Evolutionary conservation across 331 rosid species (phyloP).

Genomic region (Pyracantha coccinea): DNA sequence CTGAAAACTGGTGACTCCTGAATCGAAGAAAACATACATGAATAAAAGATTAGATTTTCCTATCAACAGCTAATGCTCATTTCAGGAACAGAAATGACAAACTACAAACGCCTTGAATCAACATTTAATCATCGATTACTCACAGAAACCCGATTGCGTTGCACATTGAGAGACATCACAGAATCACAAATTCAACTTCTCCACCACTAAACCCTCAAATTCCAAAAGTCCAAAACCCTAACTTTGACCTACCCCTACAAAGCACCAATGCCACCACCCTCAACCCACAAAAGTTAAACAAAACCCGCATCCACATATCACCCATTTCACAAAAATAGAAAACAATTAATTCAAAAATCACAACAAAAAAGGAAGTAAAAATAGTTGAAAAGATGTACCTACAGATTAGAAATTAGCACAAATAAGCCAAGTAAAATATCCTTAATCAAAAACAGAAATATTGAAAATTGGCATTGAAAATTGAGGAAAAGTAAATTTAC

Average conservation of each 20-base stretch:
- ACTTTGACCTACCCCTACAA: not conserved
- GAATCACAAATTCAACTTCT: not conserved
- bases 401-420: not conserved
- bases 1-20: conserved; percentile 49
- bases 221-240: not conserved
- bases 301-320: not conserved
- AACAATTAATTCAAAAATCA: not conserved
- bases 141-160: not conserved
- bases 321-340: not conserved
- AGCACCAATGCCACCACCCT: not conserved
- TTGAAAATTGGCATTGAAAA: not conserved
- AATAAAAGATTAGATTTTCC: not conserved
- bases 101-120: not conserved
- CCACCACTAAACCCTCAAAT: not conserved
- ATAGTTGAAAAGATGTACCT: not conserved
- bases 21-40: not conserved
- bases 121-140: not conserved
- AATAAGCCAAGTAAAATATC: not conserved
- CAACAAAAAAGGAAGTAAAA: not conserved
- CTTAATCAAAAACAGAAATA: not conserved
- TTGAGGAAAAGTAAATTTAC: conserved; percentile 17
- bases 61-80: not conserved
- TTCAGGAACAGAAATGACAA: not conserved
- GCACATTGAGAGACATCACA: not conserved
- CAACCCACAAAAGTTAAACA: not conserved